Evolutionary conservation across 2,329 filamentous ascomycete species (phyloP), one percentile per base, ranked within the genome.

Genomic region (Alternaria metachromatica): DNA sequence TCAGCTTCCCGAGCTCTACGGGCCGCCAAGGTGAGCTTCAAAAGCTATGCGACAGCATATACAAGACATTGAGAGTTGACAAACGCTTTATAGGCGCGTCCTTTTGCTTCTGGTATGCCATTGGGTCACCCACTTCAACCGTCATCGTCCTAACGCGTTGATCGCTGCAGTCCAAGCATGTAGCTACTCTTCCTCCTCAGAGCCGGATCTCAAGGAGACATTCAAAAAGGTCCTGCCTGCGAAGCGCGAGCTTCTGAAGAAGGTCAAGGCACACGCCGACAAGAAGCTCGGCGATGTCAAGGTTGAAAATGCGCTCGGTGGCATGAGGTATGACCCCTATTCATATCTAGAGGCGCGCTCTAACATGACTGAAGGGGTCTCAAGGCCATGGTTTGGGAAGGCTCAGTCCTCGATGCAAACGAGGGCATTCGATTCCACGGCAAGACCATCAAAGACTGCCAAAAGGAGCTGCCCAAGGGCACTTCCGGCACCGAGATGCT

Each of bases 361-460:
- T 75, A 51, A 76, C 67, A 43, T 20, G 2, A 28, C 8, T 56
- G 41, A 64, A 87, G 85, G 82, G 95, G 95, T 43, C 88, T 99
- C 72, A 97, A 97, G 84, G 92, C 94, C 72, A 97, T 99, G 94
- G 88, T 99, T 58, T 99, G 96, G 96, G 96, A 99, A 83, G 96
- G 96, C 50, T 97, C 94, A 11, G 95, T 98, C 23, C 90, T 99
- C 54, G 96, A 99, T 78, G 92, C 96, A 72, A 91, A 99, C 77
- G 94, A 98, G 84, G 96, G 96, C 64, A 99, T 99, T 79, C 92
- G 95, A 68, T 99, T 99, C 87, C 96, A 98, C 81, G 96, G 96
- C 79, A 92, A 91, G 76, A 97, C 94, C 68, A 99, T 99, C 86
- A 97, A 97, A 84, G 95, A 99, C 79, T 99, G 96, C 85, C 96